Percentiles rank a stretch among this genome's conserved stretches.
phyloP scores from a whole-genome alignment of 148 eudicot species.

The Rhododendron molle region DNA sequence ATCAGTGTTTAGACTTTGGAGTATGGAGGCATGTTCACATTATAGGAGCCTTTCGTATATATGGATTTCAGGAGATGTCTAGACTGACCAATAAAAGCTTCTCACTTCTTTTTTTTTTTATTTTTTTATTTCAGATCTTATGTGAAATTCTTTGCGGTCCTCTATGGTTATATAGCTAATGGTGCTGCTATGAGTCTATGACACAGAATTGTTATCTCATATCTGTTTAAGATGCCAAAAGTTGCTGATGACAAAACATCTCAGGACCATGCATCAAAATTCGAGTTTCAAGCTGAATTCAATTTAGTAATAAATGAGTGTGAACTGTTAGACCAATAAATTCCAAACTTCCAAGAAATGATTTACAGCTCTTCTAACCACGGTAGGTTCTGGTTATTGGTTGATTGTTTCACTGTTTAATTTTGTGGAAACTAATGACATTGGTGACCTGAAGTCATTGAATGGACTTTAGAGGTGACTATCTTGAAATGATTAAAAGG shows the following conservation, averaged over 20 bases:
- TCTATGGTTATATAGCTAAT: not conserved
- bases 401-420: not conserved
- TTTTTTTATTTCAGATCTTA: too few species aligned
- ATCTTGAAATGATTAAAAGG: not conserved
- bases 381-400: constrained; percentile 49
- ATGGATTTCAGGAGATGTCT: too few species aligned
- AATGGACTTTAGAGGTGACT: not conserved
- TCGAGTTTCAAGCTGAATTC: not conserved
- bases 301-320: not conserved
- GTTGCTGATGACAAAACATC: not conserved
- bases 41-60: too few species aligned
- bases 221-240: not conserved
- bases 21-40: too few species aligned
- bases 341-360: constrained; percentile 74
- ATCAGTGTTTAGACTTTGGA: too few species aligned
- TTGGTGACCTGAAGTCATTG: not conserved
- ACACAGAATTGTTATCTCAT: not conserved
- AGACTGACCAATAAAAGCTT: too few species aligned
- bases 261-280: not conserved
- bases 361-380: constrained; percentile 81
- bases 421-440: not conserved
- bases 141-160: not conserved
- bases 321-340: not conserved
- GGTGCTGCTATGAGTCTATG: not conserved
- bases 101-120: too few species aligned